phyloP scores from a whole-genome alignment of 352 stramenopile genomes.

The Thraustochytrium sp. region DNA sequence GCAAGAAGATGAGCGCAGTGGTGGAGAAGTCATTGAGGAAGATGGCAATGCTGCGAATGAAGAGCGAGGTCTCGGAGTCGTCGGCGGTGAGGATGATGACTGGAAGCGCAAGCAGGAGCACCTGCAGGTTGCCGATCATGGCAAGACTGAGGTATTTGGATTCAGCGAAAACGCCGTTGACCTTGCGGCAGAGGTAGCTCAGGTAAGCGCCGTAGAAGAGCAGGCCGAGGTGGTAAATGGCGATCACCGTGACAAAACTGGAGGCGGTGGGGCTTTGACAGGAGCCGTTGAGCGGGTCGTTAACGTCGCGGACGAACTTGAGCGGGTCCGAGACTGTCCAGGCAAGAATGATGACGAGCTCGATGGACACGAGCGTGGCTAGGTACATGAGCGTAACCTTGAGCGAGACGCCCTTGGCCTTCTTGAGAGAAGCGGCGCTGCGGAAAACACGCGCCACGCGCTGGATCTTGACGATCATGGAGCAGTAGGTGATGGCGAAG shows the following conservation, averaged over 20 bases:
- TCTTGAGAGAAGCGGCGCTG: neutral
- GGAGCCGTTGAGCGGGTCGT: neutral
- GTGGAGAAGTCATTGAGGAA: slow-evolving; percentile 1
- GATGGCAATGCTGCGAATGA: neutral
- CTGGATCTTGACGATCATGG: neutral
- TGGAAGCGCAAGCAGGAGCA: slow-evolving; percentile 18
- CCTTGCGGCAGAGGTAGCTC: neutral
- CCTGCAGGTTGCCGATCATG: slow-evolving; percentile 6
- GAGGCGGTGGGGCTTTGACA: neutral
- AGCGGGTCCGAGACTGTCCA: neutral
- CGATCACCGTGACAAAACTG: neutral
- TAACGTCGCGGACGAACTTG: neutral
- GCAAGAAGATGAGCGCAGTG: neutral
- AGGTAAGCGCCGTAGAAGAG: too few relatives aligned
- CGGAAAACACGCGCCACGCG: neutral
- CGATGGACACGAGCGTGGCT: neutral
- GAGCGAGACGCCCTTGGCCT: neutral
- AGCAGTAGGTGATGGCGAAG: too few relatives aligned
- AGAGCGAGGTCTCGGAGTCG: neutral
- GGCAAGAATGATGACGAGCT: neutral
- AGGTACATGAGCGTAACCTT: neutral
- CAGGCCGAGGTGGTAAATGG: neutral
- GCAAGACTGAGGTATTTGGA: neutral
- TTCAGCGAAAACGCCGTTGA: neutral
- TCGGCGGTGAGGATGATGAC: neutral